Evolutionary conservation across 139 green algal species (phyloP), one percentile per base, ranked within the genome.

Genomic region (Ulvella scutata): DNA sequence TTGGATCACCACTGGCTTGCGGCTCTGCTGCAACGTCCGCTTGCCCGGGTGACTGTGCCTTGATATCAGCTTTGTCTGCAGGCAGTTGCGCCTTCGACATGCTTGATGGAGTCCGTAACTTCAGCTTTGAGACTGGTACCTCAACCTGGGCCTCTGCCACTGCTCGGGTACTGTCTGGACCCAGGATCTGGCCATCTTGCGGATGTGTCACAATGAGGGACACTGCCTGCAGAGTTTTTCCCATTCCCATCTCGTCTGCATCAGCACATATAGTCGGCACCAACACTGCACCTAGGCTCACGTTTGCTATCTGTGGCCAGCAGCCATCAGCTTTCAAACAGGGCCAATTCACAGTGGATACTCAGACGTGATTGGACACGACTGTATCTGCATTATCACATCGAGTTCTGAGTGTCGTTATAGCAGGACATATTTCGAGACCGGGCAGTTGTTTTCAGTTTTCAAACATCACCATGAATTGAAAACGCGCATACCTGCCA

Each of bases 211-310:
- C 51, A 67, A 67, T 67, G 9, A 67, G 17, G 13, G 51, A 67
- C 10, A 67, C 51, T 9, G 51, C 51, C 51, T 67, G 51, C 51
- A 67, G 20, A 67, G 87, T 92, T 80, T 95, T 96, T 39, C 91
- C 91, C 85, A 95, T 92, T 72, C 91, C 89, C 90, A 94, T 95
- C 80, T 92, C 80, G 62, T 91, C 83, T 29, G 86, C 86, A 43
- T 87, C 38, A 6, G 60, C 23, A 73, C 4, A 29, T 35, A 75
- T n/a, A 9, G 35, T 39, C 1, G 31, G 21, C 36, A 35, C 29
- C 17, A 3, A 35, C 23, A 6, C 13, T n/a, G 34, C 67, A 75
- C 29, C 28, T 23, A n/a, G n/a, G n/a, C n/a, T n/a, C n/a, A n/a
- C n/a, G n/a, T n/a, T n/a, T n/a, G n/a, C n/a, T n/a, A n/a, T n/a